These are phyloP conservation scores for Puccinellia tenuiflora DNA, from an alignment of 176 grass and related monocot genomes.

Conservation along the genomic window DNA sequence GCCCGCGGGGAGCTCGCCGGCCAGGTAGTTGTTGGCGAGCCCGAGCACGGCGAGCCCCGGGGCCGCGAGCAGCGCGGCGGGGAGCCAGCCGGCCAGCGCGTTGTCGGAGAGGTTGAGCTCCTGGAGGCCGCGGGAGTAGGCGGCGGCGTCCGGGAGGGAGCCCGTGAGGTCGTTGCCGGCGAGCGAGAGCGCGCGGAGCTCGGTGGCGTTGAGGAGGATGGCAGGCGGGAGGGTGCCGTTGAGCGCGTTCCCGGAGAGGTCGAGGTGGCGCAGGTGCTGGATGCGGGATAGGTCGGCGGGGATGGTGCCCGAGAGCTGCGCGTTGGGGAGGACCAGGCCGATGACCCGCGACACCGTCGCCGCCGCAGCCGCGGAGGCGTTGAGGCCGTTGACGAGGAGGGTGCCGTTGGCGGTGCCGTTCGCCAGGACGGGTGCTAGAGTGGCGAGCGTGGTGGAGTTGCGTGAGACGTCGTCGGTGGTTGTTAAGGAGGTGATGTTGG, in stretches of 20 bases:
- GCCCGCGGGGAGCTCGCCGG: constrained; percentile 40
- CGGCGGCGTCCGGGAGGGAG: constrained; percentile 30
- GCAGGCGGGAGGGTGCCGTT: constrained; percentile 43
- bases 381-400: no score
- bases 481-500: constrained; percentile 17
- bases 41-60: constrained; percentile 50
- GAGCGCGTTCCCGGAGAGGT: constrained; percentile 70
- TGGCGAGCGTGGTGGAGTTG: background rate
- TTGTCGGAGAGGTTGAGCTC: constrained; percentile 80
- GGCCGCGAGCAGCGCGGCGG: constrained; percentile 31
- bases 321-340: constrained; percentile 60
- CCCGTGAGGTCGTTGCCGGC: constrained; percentile 56
- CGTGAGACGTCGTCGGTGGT: no score
- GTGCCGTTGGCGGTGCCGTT: background rate
- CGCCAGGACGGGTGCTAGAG: fast-evolving
- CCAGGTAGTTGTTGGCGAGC: constrained; percentile 62
- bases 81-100: constrained; percentile 46
- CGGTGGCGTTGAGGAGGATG: constrained; percentile 58
- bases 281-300: constrained; percentile 51
- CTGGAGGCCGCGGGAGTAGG: constrained; percentile 33
- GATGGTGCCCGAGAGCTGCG: constrained; percentile 43
- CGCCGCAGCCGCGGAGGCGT: constrained; percentile 25
- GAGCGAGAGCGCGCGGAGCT: constrained; percentile 68
- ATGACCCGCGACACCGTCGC: constrained; percentile 72
- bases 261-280: constrained; percentile 86